Conservation (phyloP, 768 basidiomycete genomes). For the Kwoniella dendrophila region DNA sequence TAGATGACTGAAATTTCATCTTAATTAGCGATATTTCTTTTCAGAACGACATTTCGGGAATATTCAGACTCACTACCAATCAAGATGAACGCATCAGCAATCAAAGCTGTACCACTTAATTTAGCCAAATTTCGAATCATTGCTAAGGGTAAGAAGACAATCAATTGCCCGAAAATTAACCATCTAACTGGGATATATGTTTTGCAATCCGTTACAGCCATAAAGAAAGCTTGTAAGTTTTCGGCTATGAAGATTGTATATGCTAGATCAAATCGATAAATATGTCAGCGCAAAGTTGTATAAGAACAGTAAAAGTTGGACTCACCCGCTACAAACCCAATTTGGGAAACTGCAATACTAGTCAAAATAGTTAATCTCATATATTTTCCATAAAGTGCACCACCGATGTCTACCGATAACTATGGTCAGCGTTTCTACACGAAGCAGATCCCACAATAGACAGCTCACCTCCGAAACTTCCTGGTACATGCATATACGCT, state of each 20-base stretch:
- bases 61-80: slow-evolving; percentile 64
- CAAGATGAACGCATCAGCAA: slow-evolving; percentile 94
- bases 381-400: slow-evolving; percentile 83
- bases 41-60: no score
- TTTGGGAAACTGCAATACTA: slow-evolving; percentile 81
- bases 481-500: slow-evolving; percentile 83
- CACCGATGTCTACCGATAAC: slow-evolving; percentile 77
- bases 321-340: slow-evolving; percentile 52
- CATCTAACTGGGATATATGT: slow-evolving; percentile 69
- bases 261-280: no score
- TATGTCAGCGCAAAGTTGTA: no score
- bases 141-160: slow-evolving; percentile 85
- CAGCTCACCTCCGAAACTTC: slow-evolving; percentile 84
- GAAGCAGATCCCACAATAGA: no score
- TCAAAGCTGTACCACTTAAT: slow-evolving; percentile 83
- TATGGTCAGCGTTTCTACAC: neutral
- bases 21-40: neutral
- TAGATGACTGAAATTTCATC: slow-evolving; percentile 48
- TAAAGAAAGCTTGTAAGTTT: slow-evolving; percentile 81
- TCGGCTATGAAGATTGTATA: slow-evolving; percentile 96
- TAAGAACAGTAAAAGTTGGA: no score
- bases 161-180: slow-evolving; percentile 76
- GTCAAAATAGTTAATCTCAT: slow-evolving; percentile 86
- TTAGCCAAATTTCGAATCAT: slow-evolving; percentile 93
- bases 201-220: slow-evolving; percentile 75